Conservation (phyloP, 108 stramenopile genomes). For the Cyclotella cryptica region DNA sequence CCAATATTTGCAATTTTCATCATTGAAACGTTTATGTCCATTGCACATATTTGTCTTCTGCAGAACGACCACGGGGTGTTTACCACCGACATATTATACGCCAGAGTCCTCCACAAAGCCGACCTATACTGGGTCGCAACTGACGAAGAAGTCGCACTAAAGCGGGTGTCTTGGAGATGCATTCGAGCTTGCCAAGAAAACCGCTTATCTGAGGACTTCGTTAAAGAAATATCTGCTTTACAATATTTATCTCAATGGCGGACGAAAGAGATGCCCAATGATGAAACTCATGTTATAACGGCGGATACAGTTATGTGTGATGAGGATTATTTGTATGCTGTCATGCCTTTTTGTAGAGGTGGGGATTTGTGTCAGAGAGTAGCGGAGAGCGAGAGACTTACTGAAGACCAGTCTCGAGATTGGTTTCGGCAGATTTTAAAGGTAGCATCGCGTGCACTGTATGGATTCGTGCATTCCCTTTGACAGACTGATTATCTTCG, state of each 20-base stretch:
- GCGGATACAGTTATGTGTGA: conserved; percentile 48
- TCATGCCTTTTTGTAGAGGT: conserved; percentile 51
- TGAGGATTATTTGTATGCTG: conserved; percentile 35
- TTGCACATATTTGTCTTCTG: not conserved
- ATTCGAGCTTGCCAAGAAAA: conserved; percentile 19
- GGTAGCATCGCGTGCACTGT: conserved; percentile 34
- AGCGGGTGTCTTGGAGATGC: conserved; percentile 35
- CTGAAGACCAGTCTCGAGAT: conserved; percentile 71
- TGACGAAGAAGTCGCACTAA: conserved; percentile 41
- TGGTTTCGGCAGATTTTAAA: conserved; percentile 81
- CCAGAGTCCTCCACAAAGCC: conserved; percentile 29
- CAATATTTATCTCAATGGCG: conserved; percentile 43
- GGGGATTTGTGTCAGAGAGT: conserved; percentile 44
- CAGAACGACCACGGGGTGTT: conserved; percentile 30
- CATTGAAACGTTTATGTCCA: not conserved
- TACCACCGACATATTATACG: conserved; percentile 25
- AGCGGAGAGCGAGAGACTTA: conserved; percentile 50
- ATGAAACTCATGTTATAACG: conserved; percentile 31
- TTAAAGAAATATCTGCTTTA: conserved; percentile 41
- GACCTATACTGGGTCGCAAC: conserved; percentile 41
- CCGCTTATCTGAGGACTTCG: conserved; percentile 38
- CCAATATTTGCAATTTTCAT: not conserved
- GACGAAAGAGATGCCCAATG: not conserved
- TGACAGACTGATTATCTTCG: not conserved
- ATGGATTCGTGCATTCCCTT: not conserved